Evolutionary conservation across 202 grass and related monocot genomes (phyloP), one percentile per base, ranked within the genome.

Genomic region (Schoenoplectus tabernaemontani): DNA sequence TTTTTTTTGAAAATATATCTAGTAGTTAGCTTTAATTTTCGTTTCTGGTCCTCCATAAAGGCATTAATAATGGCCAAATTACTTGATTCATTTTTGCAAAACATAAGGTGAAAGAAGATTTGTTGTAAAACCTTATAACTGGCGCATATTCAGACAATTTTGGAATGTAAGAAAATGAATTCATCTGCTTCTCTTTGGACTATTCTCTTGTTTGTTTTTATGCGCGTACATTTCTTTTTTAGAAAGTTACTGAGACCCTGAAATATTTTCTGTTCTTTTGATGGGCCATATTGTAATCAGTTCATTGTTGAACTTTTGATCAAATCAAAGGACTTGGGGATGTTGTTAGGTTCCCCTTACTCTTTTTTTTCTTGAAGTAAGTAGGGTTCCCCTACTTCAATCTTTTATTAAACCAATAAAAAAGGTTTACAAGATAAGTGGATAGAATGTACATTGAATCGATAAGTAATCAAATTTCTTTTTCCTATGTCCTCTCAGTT

Each of bases 111-210:
- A 74, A n/a, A n/a, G n/a, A n/a, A n/a, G n/a, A n/a, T n/a, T n/a
- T n/a, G n/a, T n/a, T n/a, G n/a, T n/a, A n/a, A n/a, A n/a, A n/a
- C n/a, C n/a, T 19, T 19, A 22, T 43, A 68, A 23, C 53, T 50
- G 69, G n/a, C n/a, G n/a, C n/a, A 43, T 72, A 54, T 74, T 74
- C n/a, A 33, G 59, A 32, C 59, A 80, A 44, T 7, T 32, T 60
- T 6, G 64, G 57, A 33, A 64, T 46, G 77, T 32, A 64, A 64
- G 4, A 60, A 64, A 50, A 79, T n/a, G 28, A 51, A 63, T 80
- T 48, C 24, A 51, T 80, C 64, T 82, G 51, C 12, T 28, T 82
- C 38, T 74, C 22, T 70, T 74, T 70, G 81, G 68, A 59, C 51
- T 72, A 58, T 83, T 58, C 51, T 42, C 66, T 75, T 83, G 65